phyloP scores from a whole-genome alignment of 2,329 filamentous ascomycete species.

The Aspergillus flavus region DNA sequence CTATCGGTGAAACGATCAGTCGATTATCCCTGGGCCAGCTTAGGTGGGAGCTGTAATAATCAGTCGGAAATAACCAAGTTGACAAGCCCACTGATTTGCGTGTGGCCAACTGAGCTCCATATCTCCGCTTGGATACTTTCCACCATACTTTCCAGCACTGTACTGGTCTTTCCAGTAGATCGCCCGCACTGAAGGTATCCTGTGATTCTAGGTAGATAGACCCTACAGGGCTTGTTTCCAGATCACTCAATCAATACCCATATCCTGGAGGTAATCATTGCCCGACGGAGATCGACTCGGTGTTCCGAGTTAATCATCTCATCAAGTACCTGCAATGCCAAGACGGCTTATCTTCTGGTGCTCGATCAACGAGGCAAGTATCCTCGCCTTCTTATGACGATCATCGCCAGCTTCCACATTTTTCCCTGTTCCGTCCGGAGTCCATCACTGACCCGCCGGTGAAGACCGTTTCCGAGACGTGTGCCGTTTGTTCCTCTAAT shows the following conservation, averaged over 20 bases:
- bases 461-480: neutral
- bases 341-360: conserved; percentile 11
- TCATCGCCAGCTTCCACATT: conserved; percentile 8
- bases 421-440: conserved; percentile 3
- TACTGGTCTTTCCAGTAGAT: neutral
- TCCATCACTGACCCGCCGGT: neutral
- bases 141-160: neutral
- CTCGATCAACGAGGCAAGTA: conserved; percentile 9
- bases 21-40: neutral
- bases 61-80: neutral
- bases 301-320: conserved; percentile 12
- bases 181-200: neutral
- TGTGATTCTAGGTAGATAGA: neutral
- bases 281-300: conserved; percentile 4
- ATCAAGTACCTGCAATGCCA: conserved; percentile 4
- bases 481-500: neutral
- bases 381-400: conserved; percentile 13
- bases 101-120: neutral
- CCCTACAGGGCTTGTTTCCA: neutral
- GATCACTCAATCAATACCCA: neutral
- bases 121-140: neutral
- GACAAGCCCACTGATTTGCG: neutral
- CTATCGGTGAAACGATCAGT: neutral
- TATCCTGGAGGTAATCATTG: neutral
- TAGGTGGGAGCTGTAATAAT: neutral